phyloP scores from a whole-genome alignment of 441 rosid species.

The Iberis amara region DNA sequence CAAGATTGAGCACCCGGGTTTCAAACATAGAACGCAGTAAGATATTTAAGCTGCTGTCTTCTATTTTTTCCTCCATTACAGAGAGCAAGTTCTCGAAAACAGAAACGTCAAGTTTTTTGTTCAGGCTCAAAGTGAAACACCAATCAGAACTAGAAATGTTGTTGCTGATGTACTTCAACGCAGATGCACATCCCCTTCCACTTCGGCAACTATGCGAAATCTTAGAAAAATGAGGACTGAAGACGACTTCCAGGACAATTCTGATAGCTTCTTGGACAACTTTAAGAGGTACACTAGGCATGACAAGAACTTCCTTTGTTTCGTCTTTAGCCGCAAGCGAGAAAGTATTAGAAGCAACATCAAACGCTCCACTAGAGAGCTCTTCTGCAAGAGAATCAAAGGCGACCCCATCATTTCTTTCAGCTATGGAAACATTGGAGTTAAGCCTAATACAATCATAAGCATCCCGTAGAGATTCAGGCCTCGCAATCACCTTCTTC shows the following conservation, averaged over 20 bases:
- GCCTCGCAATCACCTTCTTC: conserved; percentile 51
- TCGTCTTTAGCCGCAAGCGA: conserved; percentile 56
- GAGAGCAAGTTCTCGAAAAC: conserved; percentile 53
- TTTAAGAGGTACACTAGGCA: conserved; percentile 62
- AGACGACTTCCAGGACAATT: conserved; percentile 69
- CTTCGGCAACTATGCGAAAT: conserved; percentile 96
- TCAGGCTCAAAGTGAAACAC: conserved; percentile 70
- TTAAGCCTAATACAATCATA: conserved; percentile 60
- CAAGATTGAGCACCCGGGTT: conserved; percentile 62
- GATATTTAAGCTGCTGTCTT: conserved; percentile 47
- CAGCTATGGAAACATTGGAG: conserved; percentile 63
- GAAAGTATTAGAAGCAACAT: conserved; percentile 47
- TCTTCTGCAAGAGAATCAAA: conserved; percentile 55
- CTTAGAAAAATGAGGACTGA: conserved; percentile 74
- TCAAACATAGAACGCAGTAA: conserved; percentile 61
- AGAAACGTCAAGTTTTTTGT: conserved; percentile 46
- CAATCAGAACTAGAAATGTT: conserved; percentile 60
- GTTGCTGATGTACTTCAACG: conserved; percentile 69
- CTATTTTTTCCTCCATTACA: conserved; percentile 56
- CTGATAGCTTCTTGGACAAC: conserved; percentile 81
- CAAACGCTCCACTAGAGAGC: conserved; percentile 48
- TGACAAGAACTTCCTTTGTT: conserved; percentile 56
- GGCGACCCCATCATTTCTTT: conserved; percentile 26
- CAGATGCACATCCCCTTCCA: conserved; percentile 67
- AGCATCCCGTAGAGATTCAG: conserved; percentile 63